phyloP scores from a whole-genome alignment of 108 stramenopile genomes.

The Nitzschia sp. region DNA sequence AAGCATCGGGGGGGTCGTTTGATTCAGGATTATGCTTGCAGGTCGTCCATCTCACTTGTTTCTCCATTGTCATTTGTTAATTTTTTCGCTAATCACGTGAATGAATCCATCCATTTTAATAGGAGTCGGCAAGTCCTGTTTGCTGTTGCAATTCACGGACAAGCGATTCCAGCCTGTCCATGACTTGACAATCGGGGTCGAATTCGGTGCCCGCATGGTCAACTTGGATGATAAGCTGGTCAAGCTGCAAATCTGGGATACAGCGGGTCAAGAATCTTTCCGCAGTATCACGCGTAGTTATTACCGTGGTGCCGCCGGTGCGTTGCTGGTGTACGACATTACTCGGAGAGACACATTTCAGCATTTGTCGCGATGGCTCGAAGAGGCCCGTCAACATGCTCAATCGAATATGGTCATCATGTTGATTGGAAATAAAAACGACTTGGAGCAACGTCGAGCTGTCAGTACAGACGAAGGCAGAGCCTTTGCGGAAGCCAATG shows the following conservation, averaged over 20 bases:
- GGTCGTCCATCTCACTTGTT: too few relatives aligned
- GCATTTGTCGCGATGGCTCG: conserved; percentile 96
- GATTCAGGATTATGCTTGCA: too few relatives aligned
- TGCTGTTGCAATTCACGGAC: conserved; percentile 99
- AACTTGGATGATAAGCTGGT: conserved; percentile 92
- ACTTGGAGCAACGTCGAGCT: conserved; percentile 92
- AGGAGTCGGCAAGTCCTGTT: conserved; percentile 99
- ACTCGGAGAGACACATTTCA: conserved; percentile 99
- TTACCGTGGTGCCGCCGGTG: conserved; percentile 99
- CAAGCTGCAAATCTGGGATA: conserved; percentile 89
- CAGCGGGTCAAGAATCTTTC: conserved; percentile 96
- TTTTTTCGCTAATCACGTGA: too few relatives aligned
- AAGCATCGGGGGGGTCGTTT: too few relatives aligned
- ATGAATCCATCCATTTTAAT: too few relatives aligned
- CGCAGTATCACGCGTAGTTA: conserved; percentile 99
- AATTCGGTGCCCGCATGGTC: conserved; percentile 99
- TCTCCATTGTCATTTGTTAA: too few relatives aligned
- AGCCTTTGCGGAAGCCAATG: conserved; percentile 96
- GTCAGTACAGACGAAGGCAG: conserved; percentile 90
- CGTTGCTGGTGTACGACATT: conserved; percentile 99
- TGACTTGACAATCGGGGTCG: conserved; percentile 99
- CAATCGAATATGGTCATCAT: conserved; percentile 99
- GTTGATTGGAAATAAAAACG: conserved; percentile 97
- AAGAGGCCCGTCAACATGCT: conserved; percentile 97
- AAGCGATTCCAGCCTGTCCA: conserved; percentile 99